phyloP scores from a whole-genome alignment of 1,139 yeast genomes.

The Pichia inconspicua region DNA sequence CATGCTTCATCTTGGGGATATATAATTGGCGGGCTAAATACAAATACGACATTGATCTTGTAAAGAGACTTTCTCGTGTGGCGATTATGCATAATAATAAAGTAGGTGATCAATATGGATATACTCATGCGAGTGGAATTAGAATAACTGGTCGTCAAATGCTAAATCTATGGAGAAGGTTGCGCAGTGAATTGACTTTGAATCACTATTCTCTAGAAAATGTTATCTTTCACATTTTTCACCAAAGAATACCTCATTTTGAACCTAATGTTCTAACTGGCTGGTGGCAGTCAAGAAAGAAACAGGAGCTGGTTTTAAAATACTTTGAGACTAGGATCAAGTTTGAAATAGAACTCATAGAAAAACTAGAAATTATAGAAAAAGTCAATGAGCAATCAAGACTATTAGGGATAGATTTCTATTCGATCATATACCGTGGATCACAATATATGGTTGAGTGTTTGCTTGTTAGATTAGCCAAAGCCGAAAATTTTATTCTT shows the following conservation, averaged over 20 bases:
- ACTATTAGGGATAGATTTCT: constrained; percentile 80
- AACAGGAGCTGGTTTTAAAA: constrained; percentile 34
- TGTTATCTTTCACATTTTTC: constrained; percentile 59
- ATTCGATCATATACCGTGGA: constrained; percentile 81
- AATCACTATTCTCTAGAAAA: constrained; percentile 72
- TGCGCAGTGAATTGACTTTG: constrained; percentile 56
- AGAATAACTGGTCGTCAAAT: constrained; percentile 72
- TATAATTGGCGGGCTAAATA: constrained; percentile 51
- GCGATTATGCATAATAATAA: constrained; percentile 41
- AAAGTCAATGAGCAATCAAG: constrained; percentile 80
- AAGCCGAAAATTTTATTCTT: constrained; percentile 63
- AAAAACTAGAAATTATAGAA: constrained; percentile 57
- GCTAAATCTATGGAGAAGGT: constrained; percentile 74
- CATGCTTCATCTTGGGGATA: constrained; percentile 87
- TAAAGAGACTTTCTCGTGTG: constrained; percentile 45
- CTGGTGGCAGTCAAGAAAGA: constrained; percentile 37
- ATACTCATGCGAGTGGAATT: constrained; percentile 65
- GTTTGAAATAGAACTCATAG: constrained; percentile 44
- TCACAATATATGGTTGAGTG: constrained; percentile 94
- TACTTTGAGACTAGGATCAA: constrained; percentile 49
- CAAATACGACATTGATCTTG: constrained; percentile 45
- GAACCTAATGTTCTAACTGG: constrained; percentile 41
- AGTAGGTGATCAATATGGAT: constrained; percentile 73
- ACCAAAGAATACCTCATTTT: constrained; percentile 59
- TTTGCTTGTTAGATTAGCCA: constrained; percentile 62